Evolutionary conservation across 2,329 filamentous ascomycete species (phyloP).

Genomic region (Alternaria sp.): DNA sequence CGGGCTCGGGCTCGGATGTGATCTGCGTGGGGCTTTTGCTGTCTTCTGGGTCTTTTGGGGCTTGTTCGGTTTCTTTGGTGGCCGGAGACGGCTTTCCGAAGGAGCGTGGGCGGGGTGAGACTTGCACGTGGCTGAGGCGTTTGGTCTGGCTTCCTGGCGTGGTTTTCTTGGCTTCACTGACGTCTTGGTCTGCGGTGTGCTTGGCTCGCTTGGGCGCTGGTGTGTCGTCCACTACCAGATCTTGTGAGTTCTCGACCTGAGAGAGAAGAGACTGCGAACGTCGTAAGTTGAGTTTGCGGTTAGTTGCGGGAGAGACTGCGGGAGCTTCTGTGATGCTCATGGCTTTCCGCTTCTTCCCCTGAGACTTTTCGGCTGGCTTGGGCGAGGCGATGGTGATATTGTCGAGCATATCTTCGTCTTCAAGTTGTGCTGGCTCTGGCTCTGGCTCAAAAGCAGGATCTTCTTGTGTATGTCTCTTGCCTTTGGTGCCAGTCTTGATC

Average conservation of each 20-base stretch:
- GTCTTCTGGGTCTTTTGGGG: too few species aligned
- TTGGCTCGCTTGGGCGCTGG: constrained; percentile 43
- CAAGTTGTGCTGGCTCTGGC: constrained; percentile 6
- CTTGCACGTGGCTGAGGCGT: constrained; percentile 40
- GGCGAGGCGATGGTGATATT: constrained; percentile 52
- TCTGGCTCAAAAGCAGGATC: neutral
- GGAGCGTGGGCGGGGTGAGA: constrained; percentile 27
- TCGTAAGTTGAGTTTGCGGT: constrained; percentile 35
- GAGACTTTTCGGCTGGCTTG: constrained; percentile 2
- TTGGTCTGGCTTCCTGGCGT: constrained; percentile 26
- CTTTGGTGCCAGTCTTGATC: constrained; percentile 28
- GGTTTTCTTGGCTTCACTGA: constrained; percentile 38
- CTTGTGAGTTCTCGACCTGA: constrained; percentile 39
- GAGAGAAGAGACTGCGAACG: constrained; percentile 44
- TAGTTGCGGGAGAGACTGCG: constrained; percentile 26
- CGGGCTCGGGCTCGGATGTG: neutral
- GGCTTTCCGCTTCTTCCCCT: constrained; percentile 34
- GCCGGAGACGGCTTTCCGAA: neutral
- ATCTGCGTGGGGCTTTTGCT: too few species aligned
- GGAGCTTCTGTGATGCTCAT: constrained; percentile 17
- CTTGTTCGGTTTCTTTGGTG: neutral
- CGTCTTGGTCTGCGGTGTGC: constrained; percentile 36
- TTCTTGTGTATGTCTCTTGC: constrained; percentile 7
- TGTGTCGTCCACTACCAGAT: constrained; percentile 38
- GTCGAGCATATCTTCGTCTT: constrained; percentile 50